Conservation (phyloP, 1,284 basidiomycete genomes). For the Cystobasidiaceae sp. region DNA sequence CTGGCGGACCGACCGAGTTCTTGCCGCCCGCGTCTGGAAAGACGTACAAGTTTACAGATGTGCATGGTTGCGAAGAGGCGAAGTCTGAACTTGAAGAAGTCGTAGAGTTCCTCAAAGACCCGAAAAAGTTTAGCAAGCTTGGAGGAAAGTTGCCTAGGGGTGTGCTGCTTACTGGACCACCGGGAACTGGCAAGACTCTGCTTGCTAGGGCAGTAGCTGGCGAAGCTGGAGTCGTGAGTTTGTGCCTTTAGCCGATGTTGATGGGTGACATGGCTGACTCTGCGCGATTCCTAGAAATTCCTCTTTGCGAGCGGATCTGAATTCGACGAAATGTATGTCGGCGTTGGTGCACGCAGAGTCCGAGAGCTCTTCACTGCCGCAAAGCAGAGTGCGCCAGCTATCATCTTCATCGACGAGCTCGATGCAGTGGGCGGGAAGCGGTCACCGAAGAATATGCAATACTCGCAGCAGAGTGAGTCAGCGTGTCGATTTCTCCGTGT, state of each 20-base stretch:
- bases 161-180: slow-evolving; percentile 75
- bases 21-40: slow-evolving; percentile 57
- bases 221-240: slow-evolving; percentile 75
- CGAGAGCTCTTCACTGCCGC: slow-evolving; percentile 93
- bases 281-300: slow-evolving; percentile 57
- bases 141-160: slow-evolving; percentile 90
- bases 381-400: slow-evolving; percentile 88
- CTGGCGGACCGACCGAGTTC: slow-evolving; percentile 68
- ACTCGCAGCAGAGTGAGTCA: slow-evolving; percentile 62
- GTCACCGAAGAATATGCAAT: slow-evolving; percentile 76
- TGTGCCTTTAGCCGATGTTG: neutral
- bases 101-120: slow-evolving; percentile 87
- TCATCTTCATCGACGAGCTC: slow-evolving; percentile 90
- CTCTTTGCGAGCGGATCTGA: slow-evolving; percentile 70
- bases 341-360: slow-evolving; percentile 91
- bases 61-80: slow-evolving; percentile 90
- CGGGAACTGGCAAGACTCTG: slow-evolving; percentile 92
- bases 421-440: slow-evolving; percentile 92
- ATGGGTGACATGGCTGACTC: slow-evolving; percentile 43
- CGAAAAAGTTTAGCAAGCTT: slow-evolving; percentile 75
- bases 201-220: slow-evolving; percentile 93
- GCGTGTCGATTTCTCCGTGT: slow-evolving; percentile 37
- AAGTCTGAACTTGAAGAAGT: slow-evolving; percentile 89
- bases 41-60: slow-evolving; percentile 69
- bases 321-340: slow-evolving; percentile 95